A percentile compares a stretch with the other conserved stretches of the same genome.
phyloP scores from a whole-genome alignment of 768 basidiomycete species.

The Pholiota conissans region DNA sequence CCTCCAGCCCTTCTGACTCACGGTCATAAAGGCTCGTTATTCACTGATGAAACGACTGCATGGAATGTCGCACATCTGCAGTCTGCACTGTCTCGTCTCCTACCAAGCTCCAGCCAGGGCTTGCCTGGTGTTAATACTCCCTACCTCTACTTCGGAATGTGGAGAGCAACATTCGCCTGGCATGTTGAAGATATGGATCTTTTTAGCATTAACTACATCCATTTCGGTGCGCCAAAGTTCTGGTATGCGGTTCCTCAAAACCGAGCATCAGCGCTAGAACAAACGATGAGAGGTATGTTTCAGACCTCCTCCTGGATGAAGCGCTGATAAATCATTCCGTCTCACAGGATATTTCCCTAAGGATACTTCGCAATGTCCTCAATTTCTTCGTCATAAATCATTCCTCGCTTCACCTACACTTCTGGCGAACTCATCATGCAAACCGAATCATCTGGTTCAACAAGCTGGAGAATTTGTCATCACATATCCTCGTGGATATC shows the following conservation, averaged over 20 bases:
- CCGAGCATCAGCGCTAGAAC: constrained; percentile 79
- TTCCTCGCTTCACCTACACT: constrained; percentile 88
- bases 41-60: constrained; percentile 69
- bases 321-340: neutral
- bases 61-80: constrained; percentile 97
- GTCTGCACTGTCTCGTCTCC: constrained; percentile 79
- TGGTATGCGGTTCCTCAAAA: constrained; percentile 97
- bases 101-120: constrained; percentile 64
- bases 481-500: constrained; percentile 93
- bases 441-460: constrained; percentile 87
- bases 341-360: constrained; percentile 81
- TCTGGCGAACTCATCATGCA: constrained; percentile 75
- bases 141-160: constrained; percentile 99
- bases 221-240: constrained; percentile 95
- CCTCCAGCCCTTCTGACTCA: neutral
- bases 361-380: constrained; percentile 81
- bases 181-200: constrained; percentile 99
- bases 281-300: constrained; percentile 79
- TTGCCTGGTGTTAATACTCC: constrained; percentile 97
- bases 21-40: constrained; percentile 53
- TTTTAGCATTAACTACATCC: constrained; percentile 98
- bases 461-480: constrained; percentile 95
- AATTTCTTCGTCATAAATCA: constrained; percentile 96
- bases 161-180: constrained; percentile 98
- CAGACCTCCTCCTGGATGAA: neutral